phyloP scores from a whole-genome alignment of 805 yeast genomes.

The Lipomyces yamanashiensis region DNA sequence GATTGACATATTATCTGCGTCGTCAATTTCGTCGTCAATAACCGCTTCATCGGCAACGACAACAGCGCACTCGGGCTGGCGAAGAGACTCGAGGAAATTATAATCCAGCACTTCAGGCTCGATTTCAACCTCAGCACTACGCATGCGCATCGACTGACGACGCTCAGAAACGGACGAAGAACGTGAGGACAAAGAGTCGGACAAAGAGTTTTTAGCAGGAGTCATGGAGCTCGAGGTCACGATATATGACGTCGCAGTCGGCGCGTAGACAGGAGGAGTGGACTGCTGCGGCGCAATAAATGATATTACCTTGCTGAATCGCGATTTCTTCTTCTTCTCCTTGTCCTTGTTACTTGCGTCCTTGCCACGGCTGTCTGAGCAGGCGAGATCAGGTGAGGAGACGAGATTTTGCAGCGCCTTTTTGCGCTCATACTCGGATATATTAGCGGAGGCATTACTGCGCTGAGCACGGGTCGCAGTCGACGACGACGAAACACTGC shows the following conservation, averaged over 20 bases:
- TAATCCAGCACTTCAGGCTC: conserved; percentile 14
- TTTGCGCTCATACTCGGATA: conserved; percentile 13
- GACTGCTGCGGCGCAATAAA: conserved; percentile 18
- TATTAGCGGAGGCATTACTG: background rate
- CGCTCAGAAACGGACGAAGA: background rate
- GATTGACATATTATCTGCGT: conserved; percentile 26
- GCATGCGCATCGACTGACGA: background rate
- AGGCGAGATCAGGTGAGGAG: background rate
- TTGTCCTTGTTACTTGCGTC: background rate
- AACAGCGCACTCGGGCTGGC: background rate
- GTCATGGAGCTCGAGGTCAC: conserved; percentile 7
- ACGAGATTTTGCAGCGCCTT: conserved; percentile 10
- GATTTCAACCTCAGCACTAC: too few relatives aligned
- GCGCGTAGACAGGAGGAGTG: conserved; percentile 8
- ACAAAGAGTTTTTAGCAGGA: background rate
- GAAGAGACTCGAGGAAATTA: conserved; percentile 1
- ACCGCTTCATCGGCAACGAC: background rate
- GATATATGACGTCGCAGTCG: background rate
- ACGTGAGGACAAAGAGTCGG: background rate
- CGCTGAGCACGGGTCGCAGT: background rate
- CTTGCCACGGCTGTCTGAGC: background rate
- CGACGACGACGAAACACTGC: conserved; percentile 16
- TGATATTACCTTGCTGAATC: conserved; percentile 26
- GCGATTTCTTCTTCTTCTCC: conserved; percentile 9
- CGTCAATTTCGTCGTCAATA: background rate